These are phyloP conservation scores for Aspergillus versicolor DNA, from an alignment of 2,329 filamentous ascomycete species.

Conservation along the genomic window DNA sequence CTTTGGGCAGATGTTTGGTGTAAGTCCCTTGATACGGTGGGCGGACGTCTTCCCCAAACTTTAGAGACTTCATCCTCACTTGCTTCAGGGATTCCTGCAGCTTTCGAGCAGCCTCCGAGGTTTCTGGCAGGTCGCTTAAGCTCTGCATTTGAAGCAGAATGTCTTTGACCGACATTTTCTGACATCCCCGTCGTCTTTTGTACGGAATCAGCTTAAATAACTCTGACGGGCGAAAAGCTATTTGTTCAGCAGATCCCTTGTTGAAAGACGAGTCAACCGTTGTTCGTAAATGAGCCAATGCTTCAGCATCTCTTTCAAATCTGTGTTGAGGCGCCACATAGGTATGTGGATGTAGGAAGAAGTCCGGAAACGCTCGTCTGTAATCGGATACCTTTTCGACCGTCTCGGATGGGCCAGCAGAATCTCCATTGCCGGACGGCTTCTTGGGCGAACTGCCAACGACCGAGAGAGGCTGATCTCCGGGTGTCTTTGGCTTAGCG, in stretches of 20 bases:
- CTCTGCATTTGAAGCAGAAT: constrained; percentile 60
- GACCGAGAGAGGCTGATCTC: constrained; percentile 21
- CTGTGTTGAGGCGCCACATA: constrained; percentile 61
- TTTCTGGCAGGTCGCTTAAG: constrained; percentile 35
- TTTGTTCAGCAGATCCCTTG: constrained; percentile 12
- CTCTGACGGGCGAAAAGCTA: constrained; percentile 33
- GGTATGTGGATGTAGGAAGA: constrained; percentile 73
- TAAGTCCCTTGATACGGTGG: constrained; percentile 65
- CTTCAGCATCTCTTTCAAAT: constrained; percentile 59
- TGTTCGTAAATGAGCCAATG: constrained; percentile 53
- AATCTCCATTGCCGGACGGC: constrained; percentile 9
- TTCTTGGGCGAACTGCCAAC: constrained; percentile 32
- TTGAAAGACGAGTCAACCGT: constrained; percentile 45
- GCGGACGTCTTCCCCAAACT: constrained; percentile 62
- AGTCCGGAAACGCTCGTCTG: constrained; percentile 72
- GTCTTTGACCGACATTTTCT: constrained; percentile 51
- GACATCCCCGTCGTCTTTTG: constrained; percentile 29
- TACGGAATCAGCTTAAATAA: constrained; percentile 41
- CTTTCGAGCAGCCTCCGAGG: constrained; percentile 25
- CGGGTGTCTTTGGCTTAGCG: constrained; percentile 38
- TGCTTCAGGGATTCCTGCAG: constrained; percentile 44
- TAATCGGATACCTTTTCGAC: constrained; percentile 53
- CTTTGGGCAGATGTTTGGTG: constrained; percentile 47
- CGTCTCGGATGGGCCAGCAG: constrained; percentile 19
- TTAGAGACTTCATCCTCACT: constrained; percentile 58